Evolutionary conservation across 495 filamentous ascomycete genomes (phyloP).

Genomic region (Amphirosellinia nigrospora): DNA sequence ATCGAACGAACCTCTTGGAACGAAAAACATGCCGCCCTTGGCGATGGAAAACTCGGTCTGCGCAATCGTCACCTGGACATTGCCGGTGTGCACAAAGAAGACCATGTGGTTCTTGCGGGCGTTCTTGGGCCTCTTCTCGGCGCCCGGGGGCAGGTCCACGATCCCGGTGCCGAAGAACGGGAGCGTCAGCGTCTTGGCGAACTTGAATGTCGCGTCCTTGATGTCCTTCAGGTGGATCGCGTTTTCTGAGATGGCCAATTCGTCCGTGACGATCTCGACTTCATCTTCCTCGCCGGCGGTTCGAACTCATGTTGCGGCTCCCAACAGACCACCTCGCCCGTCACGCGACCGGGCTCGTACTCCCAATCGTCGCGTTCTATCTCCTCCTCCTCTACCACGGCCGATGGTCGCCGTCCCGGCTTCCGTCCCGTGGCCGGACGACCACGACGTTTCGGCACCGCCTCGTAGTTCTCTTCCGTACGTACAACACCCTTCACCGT

Average conservation of each 20-base stretch:
- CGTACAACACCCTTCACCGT: conserved; percentile 78
- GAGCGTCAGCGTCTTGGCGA: conserved; percentile 82
- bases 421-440: conserved; percentile 37
- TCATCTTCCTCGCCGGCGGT: conserved; percentile 51
- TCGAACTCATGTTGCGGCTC: conserved; percentile 51
- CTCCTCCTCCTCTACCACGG: conserved; percentile 41
- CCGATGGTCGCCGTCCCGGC: conserved; percentile 21
- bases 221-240: conserved; percentile 80
- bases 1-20: conserved; percentile 84
- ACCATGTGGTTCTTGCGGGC: conserved; percentile 92
- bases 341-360: conserved; percentile 49
- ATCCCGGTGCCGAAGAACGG: conserved; percentile 88
- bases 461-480: conserved; percentile 60
- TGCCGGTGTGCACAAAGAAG: conserved; percentile 84
- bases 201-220: conserved; percentile 75
- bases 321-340: conserved; percentile 55
- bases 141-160: conserved; percentile 82
- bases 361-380: conserved; percentile 59
- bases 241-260: conserved; percentile 75
- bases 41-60: conserved; percentile 83
- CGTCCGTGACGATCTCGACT: conserved; percentile 60
- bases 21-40: conserved; percentile 88
- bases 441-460: conserved; percentile 32
- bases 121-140: conserved; percentile 86
- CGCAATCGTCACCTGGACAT: conserved; percentile 76